phyloP scores from a whole-genome alignment of 108 stramenopile species.

The Bacterosira constricta region DNA sequence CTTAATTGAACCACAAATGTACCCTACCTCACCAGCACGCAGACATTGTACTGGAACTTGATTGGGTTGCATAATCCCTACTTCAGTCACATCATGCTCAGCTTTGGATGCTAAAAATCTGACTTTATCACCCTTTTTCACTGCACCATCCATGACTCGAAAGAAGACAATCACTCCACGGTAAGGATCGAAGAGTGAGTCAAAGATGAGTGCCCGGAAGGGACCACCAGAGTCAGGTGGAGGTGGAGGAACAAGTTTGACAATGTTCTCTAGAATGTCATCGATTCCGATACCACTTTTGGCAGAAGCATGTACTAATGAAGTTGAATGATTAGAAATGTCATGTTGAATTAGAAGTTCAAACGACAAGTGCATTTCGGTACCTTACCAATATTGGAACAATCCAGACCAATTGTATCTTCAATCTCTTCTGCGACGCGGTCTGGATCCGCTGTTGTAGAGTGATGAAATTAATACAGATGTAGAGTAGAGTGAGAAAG shows the following conservation, averaged over 20 bases:
- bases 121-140: slow-evolving; percentile 82
- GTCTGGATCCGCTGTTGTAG: slow-evolving; percentile 99
- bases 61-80: slow-evolving; percentile 92
- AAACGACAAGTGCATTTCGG: too few relatives aligned
- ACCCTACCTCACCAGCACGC: slow-evolving; percentile 94
- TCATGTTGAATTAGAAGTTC: too few relatives aligned
- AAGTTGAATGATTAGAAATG: neutral
- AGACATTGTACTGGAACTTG: slow-evolving; percentile 77
- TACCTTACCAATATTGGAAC: slow-evolving; percentile 66
- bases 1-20: slow-evolving; percentile 91
- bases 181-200: slow-evolving; percentile 95
- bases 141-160: slow-evolving; percentile 92
- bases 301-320: slow-evolving; percentile 75
- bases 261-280: slow-evolving; percentile 94
- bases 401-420: slow-evolving; percentile 93
- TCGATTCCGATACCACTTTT: slow-evolving; percentile 94
- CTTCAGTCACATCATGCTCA: slow-evolving; percentile 91
- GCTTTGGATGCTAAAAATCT: slow-evolving; percentile 72
- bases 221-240: slow-evolving; percentile 60
- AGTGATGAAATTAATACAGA: too few relatives aligned
- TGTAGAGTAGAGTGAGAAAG: too few relatives aligned
- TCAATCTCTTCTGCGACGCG: slow-evolving; percentile 93
- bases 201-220: slow-evolving; percentile 95
- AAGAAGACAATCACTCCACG: slow-evolving; percentile 96
- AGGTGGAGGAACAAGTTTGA: slow-evolving; percentile 89